Conservation (phyloP, 2,329 filamentous ascomycete species). For the Helotiales sp. region DNA sequence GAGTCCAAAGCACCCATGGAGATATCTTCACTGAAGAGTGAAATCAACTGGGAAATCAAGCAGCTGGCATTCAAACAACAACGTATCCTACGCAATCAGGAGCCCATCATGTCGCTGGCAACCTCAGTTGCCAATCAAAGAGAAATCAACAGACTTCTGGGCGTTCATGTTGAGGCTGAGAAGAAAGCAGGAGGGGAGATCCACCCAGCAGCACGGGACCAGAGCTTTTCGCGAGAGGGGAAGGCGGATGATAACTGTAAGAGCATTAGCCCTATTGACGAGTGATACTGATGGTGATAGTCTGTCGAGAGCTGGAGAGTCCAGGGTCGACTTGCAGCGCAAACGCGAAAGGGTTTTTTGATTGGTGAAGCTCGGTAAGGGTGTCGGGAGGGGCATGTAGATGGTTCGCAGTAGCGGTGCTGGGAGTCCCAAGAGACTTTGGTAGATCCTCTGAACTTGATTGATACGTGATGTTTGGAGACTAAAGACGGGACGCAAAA, state of each 20-base stretch:
- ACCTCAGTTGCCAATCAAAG: conserved; percentile 16
- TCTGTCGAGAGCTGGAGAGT: conserved; percentile 28
- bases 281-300: conserved; percentile 13
- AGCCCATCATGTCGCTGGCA: conserved; percentile 6
- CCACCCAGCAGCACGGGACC: conserved; percentile 33
- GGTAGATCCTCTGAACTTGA: no score
- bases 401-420: background rate
- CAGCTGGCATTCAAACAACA: conserved; percentile 8
- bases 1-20: background rate
- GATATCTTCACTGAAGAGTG: conserved; percentile 11
- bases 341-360: conserved; percentile 29
- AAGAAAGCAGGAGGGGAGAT: conserved; percentile 27
- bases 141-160: conserved; percentile 25
- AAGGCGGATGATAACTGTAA: conserved; percentile 41
- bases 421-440: background rate
- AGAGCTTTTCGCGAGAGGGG: conserved; percentile 31
- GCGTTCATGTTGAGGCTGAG: conserved; percentile 31
- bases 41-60: conserved; percentile 17
- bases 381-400: background rate
- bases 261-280: no score
- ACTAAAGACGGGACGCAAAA: no score
- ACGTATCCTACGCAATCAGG: conserved; percentile 3
- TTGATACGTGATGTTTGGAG: no score
- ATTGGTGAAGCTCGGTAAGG: conserved; percentile 24
- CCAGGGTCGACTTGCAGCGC: conserved; percentile 26